phyloP scores from a whole-genome alignment of 306 rosid genomes.

The Psophocarpus tetragonolobus region DNA sequence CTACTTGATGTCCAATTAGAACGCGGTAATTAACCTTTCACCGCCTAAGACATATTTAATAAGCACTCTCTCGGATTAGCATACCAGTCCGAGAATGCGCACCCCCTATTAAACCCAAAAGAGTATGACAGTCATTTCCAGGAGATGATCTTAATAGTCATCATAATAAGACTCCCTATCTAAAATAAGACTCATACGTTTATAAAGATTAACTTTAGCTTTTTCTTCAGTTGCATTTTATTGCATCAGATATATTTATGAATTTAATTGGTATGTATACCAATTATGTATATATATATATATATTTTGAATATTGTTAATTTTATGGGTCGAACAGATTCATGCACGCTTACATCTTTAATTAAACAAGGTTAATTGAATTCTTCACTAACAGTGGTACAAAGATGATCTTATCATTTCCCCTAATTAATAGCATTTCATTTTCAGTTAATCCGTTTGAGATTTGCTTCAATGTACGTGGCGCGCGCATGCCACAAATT shows the following conservation, averaged over 20 bases:
- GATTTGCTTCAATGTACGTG: background rate
- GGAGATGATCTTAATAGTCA: too few relatives aligned
- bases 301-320: background rate
- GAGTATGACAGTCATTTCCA: too few relatives aligned
- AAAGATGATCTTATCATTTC: background rate
- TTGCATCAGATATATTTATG: too few relatives aligned
- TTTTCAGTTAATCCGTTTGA: background rate
- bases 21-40: too few relatives aligned
- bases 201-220: background rate
- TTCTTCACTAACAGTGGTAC: background rate
- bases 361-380: slow-evolving; percentile 29
- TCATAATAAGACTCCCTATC: too few relatives aligned
- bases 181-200: background rate
- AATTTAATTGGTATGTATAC: too few relatives aligned
- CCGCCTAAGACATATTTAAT: too few relatives aligned
- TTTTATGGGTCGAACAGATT: slow-evolving; percentile 31
- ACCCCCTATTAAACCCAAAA: too few relatives aligned
- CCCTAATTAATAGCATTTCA: background rate
- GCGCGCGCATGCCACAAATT: background rate
- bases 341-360: slow-evolving; percentile 46
- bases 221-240: background rate
- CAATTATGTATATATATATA: background rate
- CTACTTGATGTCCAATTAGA: too few relatives aligned
- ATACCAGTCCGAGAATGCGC: too few relatives aligned
- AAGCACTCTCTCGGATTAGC: too few relatives aligned